Base-by-base conservation (phyloP, 1,284 basidiomycete species). In the Ustilago crameri region DNA sequence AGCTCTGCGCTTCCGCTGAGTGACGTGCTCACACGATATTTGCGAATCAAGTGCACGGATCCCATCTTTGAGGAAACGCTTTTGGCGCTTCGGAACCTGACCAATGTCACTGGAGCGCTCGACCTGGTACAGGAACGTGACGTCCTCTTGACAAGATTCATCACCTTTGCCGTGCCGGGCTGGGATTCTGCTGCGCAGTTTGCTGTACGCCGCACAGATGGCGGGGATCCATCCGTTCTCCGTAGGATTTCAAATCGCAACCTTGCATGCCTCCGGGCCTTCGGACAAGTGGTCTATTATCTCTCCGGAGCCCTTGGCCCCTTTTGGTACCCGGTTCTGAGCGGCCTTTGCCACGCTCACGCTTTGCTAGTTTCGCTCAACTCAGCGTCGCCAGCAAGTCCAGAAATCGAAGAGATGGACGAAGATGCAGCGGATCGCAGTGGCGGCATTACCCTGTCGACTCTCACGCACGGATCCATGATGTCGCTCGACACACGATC, bases 291-390 rank as follows among this genome's bases (percentile, higher is more conserved):
- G 60, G 90, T 91, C 0, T 86, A 93, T 50, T 91, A 91, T 78
- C 87, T 98, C 3, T 91, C 92, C 0, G 91, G 91, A 0, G 91
- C 89, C 53, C 87, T 98, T 0, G 93, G 90, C 10, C 87, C 89
- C 37, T 92, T 91, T 67, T 98, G 95, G 95, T 93, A 93, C 80
- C 88, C 91, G 44, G 88, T 98, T 8, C 87, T 98, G 45, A 93
- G 96, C 45, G 69, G 69, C 3, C 44, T 81, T 4, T 75, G 74
- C 34, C 60, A 63, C 34, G 81, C 79, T 3, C 56, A 73, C 9
- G 49, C 59, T 9, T 22, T 67, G 26, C 49, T 77, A 9, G 30
- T 46, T n/a, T 56, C 66, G 12, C 44, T 51, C 3, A 46, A 48
- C 20, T 24, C 67, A 8, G 15, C 51, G 9, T 26, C 34, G 15